phyloP scores from a whole-genome alignment of 768 basidiomycete genomes.

The Pisolithus albus region DNA sequence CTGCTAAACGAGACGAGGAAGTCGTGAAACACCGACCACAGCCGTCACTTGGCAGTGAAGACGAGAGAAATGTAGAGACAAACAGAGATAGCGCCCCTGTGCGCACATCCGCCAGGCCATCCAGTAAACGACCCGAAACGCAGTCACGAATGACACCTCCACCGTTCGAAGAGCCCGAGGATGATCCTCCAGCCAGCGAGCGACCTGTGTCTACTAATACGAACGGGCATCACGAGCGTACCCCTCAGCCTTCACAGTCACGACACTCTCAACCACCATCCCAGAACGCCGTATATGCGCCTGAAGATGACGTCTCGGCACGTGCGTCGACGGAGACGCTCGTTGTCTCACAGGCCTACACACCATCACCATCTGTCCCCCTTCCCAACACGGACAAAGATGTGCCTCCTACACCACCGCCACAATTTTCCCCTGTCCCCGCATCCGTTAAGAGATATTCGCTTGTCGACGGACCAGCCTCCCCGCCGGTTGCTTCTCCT shows the following conservation, averaged over 20 bases:
- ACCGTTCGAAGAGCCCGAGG: conserved; percentile 27
- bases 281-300: background rate
- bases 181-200: conserved; percentile 17
- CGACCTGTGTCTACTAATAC: background rate
- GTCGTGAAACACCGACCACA: conserved; percentile 40
- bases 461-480: conserved; percentile 63
- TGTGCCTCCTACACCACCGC: conserved; percentile 24
- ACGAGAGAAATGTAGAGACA: conserved; percentile 33
- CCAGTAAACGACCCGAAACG: conserved; percentile 31
- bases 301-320: conserved; percentile 1
- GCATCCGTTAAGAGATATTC: conserved; percentile 73
- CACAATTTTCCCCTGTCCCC: conserved; percentile 37
- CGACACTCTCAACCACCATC: conserved; percentile 10
- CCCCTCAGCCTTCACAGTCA: conserved; percentile 9
- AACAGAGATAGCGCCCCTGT: conserved; percentile 30
- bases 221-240: conserved; percentile 11
- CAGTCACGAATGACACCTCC: conserved; percentile 23
- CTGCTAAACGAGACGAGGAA: conserved; percentile 36
- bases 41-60: conserved; percentile 35
- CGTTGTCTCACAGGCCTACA: conserved; percentile 1
- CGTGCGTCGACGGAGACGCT: conserved; percentile 9
- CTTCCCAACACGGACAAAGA: conserved; percentile 18
- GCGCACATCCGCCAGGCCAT: conserved; percentile 37
- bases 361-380: conserved; percentile 8
- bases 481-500: conserved; percentile 34